phyloP scores from a whole-genome alignment of 1,284 basidiomycete species.

The Sporisorium iseilematis-ciliati region DNA sequence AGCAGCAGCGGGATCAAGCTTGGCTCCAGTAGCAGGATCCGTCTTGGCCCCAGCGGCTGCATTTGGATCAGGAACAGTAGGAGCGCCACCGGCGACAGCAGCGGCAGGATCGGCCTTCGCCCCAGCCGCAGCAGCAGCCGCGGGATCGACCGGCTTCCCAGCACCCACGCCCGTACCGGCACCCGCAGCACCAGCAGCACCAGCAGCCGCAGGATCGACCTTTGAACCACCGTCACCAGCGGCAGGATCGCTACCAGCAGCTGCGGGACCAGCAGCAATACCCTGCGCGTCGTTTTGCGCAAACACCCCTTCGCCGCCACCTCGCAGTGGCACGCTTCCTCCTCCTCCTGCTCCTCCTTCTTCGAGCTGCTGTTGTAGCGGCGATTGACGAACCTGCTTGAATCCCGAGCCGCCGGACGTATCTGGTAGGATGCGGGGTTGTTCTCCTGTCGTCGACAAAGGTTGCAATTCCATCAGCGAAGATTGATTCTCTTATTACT shows the following conservation, averaged over 20 bases:
- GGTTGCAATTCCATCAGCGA: too few relatives aligned
- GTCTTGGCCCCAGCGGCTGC: not conserved
- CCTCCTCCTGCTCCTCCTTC: too few relatives aligned
- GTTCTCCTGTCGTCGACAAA: not conserved
- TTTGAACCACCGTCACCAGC: too few relatives aligned
- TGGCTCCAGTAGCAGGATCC: too few relatives aligned
- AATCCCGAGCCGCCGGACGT: constrained; percentile 8
- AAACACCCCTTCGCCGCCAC: not conserved
- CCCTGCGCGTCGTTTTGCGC: constrained; percentile 1
- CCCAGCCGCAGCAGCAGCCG: not conserved
- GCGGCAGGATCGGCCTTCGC: not conserved
- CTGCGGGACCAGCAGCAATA: not conserved
- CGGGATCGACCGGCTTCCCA: too few relatives aligned
- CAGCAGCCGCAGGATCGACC: too few relatives aligned
- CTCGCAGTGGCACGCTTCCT: not conserved
- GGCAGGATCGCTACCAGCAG: too few relatives aligned
- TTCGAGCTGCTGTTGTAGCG: too few relatives aligned
- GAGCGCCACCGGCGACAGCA: not conserved
- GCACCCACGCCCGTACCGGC: too few relatives aligned
- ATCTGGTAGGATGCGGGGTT: constrained; percentile 2
- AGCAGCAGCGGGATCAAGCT: not conserved
- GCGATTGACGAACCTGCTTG: constrained; percentile 2
- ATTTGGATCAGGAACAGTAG: not conserved
- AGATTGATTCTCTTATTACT: not conserved
- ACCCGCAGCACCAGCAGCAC: too few relatives aligned